phyloP scores from a whole-genome alignment of 768 basidiomycete species.

The Myochromella boudieri region DNA sequence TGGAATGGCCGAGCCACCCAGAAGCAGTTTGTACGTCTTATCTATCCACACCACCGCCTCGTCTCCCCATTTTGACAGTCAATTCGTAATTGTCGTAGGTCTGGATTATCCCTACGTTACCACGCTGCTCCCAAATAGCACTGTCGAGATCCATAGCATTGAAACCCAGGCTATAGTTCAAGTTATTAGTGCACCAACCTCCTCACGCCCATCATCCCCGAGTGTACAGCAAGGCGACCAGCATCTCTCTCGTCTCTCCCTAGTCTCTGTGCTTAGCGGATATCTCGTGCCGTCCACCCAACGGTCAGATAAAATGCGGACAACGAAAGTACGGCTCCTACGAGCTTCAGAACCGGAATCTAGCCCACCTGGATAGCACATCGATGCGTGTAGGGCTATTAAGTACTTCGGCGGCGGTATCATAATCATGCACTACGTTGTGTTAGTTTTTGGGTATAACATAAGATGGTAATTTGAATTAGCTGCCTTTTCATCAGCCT shows the following conservation, averaged over 20 bases:
- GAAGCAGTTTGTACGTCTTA: slow-evolving; percentile 64
- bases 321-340: slow-evolving; percentile 33
- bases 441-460: too few species aligned
- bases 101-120: slow-evolving; percentile 82
- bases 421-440: too few species aligned
- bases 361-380: too few species aligned
- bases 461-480: too few species aligned
- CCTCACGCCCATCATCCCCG: slow-evolving; percentile 23
- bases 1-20: slow-evolving; percentile 84
- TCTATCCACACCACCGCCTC: neutral
- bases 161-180: slow-evolving; percentile 74
- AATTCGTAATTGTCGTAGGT: slow-evolving; percentile 37
- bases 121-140: slow-evolving; percentile 75
- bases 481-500: too few species aligned
- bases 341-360: slow-evolving; percentile 6
- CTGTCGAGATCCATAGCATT: slow-evolving; percentile 79
- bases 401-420: too few species aligned
- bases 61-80: neutral
- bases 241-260: slow-evolving; percentile 27
- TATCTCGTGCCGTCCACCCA: slow-evolving; percentile 53
- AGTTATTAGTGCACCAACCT: slow-evolving; percentile 51
- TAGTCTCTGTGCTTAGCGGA: slow-evolving; percentile 41
- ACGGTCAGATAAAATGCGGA: slow-evolving; percentile 45
- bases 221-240: slow-evolving; percentile 18
- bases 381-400: too few species aligned